These are phyloP conservation scores for Botryosphaeria dothidea DNA, from an alignment of 2,329 filamentous ascomycete genomes.

Conservation along the genomic window DNA sequence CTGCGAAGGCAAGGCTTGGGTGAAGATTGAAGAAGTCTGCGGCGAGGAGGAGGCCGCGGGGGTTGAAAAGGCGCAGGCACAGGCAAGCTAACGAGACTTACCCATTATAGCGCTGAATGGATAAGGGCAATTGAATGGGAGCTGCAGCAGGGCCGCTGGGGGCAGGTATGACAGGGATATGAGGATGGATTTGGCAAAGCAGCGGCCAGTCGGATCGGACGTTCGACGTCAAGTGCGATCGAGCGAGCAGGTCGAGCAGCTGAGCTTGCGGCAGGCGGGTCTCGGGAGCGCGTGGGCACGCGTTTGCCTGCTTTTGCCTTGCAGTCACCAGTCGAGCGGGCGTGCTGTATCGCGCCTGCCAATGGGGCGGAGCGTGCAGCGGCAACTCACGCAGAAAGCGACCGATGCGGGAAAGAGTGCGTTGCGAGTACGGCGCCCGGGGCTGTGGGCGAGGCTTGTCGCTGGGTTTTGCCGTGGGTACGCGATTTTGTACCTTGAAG, in stretches of 20 bases:
- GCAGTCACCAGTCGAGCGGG: constrained; percentile 9
- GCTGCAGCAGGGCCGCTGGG: constrained; percentile 12
- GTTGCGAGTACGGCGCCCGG: constrained; percentile 12
- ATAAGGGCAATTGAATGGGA: constrained; percentile 18
- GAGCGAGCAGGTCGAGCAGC: constrained; percentile 7
- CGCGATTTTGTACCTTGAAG: constrained; percentile 16
- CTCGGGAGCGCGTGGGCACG: constrained; percentile 12
- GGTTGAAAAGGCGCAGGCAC: constrained; percentile 19
- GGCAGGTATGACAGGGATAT: constrained; percentile 19
- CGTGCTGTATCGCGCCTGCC: constrained; percentile 9
- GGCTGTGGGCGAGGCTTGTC: constrained; percentile 14
- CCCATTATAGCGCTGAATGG: constrained; percentile 18
- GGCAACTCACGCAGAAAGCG: constrained; percentile 13
- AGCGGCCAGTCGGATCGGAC: constrained; percentile 18
- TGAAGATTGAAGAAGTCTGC: constrained; percentile 3
- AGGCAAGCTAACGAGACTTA: constrained; percentile 18
- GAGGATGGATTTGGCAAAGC: constrained; percentile 15
- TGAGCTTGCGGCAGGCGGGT: constrained; percentile 17
- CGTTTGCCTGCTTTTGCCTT: constrained; percentile 18
- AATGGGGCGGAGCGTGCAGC: constrained; percentile 14
- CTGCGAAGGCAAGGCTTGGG: neutral
- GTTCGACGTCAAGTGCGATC: constrained; percentile 16
- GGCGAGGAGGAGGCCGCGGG: constrained; percentile 8
- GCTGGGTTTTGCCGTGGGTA: constrained; percentile 15
- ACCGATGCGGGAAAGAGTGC: constrained; percentile 10